Evolutionary conservation across 139 green algal genomes (phyloP), one percentile per base, ranked within the genome.

Genomic region (Spirogloea muscicola): DNA sequence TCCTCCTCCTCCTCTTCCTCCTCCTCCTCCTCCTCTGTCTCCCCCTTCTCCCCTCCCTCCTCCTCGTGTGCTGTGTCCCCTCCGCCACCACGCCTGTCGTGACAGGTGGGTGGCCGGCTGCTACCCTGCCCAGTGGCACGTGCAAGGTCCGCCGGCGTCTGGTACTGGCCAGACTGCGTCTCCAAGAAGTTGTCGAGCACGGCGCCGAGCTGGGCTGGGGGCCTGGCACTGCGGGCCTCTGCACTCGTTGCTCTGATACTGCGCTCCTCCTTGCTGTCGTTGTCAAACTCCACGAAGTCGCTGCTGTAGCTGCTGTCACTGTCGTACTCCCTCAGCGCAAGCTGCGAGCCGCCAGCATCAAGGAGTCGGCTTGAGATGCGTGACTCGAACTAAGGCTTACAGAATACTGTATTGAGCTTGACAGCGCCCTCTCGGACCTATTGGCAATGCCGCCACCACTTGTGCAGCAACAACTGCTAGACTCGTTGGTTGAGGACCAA

Each of bases 141-240:
- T 25, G 46, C 36, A 9, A 61, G 49, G 29, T 2, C 9, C 44
- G 27, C 18, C 18, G 16, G 29, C 36, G 4, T n/a, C 37, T 39
- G 37, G 18, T 29, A 27, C 25, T 29, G 27, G 5, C 41, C 64
- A 25, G 25, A n/a, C 58, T 38, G 33, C 58, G 57, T 33, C 18
- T 67, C 61, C 41, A 94, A 71, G 68, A 95, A 96, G 59, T 95
- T 84, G 67, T 94, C 82, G 66, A 96, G 61, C 41, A 94, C 49
- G 58, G 63, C 58, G 2, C 67, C 77, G 75, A 91, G 93, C 21
- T 73, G 43, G 31, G 69, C 77, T 2, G 48, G 39, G 10, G 33
- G 42, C 29, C 48, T 72, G 36, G 77, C 52, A 16, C 81, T 77
- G 3, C 84, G 38, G 21, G 21, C 18, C 33, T 66, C 25, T 9